phyloP scores from a whole-genome alignment of 1,284 basidiomycete species.

The Tilletiaria anomala region DNA sequence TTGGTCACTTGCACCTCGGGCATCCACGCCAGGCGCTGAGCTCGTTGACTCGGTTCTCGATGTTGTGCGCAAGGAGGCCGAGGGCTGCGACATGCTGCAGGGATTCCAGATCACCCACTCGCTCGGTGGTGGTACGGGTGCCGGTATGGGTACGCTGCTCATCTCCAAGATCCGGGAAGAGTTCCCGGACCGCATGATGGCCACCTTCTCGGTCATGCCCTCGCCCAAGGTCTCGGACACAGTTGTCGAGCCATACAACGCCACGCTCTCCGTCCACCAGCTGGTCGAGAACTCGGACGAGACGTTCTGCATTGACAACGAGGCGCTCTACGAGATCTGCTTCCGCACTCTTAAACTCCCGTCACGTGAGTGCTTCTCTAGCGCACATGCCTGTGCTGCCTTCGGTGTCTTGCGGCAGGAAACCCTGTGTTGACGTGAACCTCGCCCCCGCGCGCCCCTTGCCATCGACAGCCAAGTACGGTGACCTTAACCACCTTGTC shows the following conservation, averaged over 20 bases:
- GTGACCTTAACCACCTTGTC: conserved; percentile 48
- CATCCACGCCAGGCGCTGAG: conserved; percentile 75
- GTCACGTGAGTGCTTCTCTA: too few relatives aligned
- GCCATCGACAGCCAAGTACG: conserved; percentile 35
- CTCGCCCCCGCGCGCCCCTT: too few relatives aligned
- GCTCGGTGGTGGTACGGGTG: conserved; percentile 63
- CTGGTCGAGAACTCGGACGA: conserved; percentile 76
- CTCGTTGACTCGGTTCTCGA: conserved; percentile 69
- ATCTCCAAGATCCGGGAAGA: conserved; percentile 37
- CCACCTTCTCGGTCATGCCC: conserved; percentile 81
- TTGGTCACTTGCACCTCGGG: neutral
- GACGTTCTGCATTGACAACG: conserved; percentile 82
- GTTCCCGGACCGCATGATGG: conserved; percentile 60
- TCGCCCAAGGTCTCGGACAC: conserved; percentile 91
- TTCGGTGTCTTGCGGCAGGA: too few relatives aligned
- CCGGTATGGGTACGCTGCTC: conserved; percentile 29
- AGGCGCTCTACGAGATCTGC: conserved; percentile 80
- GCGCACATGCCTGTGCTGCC: conserved; percentile 7
- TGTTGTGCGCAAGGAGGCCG: conserved; percentile 43
- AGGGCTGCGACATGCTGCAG: conserved; percentile 72
- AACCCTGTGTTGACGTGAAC: too few relatives aligned
- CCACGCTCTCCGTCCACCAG: conserved; percentile 76
- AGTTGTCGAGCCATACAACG: conserved; percentile 89
- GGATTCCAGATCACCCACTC: conserved; percentile 89
- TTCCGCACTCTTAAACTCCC: conserved; percentile 56